Evolutionary conservation across 345 rosid species (phyloP).

Genomic region (Viola odorata): DNA sequence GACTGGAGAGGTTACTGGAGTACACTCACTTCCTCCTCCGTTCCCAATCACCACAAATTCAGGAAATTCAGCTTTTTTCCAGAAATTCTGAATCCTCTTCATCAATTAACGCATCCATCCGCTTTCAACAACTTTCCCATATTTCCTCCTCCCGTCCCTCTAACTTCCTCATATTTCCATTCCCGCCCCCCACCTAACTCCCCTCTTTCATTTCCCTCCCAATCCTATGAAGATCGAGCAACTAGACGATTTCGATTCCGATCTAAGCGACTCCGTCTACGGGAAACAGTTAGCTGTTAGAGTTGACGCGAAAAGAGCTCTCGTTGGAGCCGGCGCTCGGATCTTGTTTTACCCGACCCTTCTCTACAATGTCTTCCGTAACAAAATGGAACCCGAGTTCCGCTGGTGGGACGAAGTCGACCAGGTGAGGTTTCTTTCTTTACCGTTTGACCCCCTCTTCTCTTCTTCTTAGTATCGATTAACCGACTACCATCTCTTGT

Average conservation of each 20-base stretch:
- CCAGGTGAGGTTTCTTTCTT: constrained; percentile 31
- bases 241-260: background rate
- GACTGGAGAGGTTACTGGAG: too few species aligned
- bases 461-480: too few species aligned
- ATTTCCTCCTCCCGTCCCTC: background rate
- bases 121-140: background rate
- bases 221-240: background rate
- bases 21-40: background rate
- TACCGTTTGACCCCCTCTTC: background rate
- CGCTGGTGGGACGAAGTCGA: constrained; percentile 72
- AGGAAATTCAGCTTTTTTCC: too few species aligned
- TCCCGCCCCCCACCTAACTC: background rate
- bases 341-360: constrained; percentile 62
- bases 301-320: constrained; percentile 39
- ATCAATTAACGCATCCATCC: too few species aligned
- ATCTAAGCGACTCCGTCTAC: background rate
- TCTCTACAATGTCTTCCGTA: constrained; percentile 52
- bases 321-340: constrained; percentile 67
- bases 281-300: background rate
- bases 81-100: too few species aligned
- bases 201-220: background rate
- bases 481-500: background rate
- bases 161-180: background rate
- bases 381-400: constrained; percentile 57
- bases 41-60: background rate